phyloP scores from a whole-genome alignment of 1,284 basidiomycete species.

The Tetrapyrgos nigripes region DNA sequence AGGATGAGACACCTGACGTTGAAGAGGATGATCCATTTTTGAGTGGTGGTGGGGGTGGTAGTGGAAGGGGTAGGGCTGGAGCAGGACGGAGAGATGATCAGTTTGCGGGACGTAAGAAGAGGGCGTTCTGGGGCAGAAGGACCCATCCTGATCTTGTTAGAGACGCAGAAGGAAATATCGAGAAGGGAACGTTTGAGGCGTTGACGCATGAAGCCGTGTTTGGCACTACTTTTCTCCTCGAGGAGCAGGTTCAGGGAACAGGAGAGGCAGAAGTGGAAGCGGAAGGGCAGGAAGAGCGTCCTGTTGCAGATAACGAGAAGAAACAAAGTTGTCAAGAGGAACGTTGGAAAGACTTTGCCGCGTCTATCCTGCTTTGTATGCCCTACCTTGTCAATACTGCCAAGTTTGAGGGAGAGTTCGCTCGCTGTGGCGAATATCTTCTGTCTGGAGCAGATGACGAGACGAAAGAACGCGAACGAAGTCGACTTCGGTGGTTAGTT shows the following conservation, averaged over 20 bases:
- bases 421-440: constrained; percentile 67
- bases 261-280: constrained; percentile 19
- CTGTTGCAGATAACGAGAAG: constrained; percentile 3
- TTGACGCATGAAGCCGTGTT: constrained; percentile 82
- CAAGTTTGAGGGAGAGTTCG: constrained; percentile 73
- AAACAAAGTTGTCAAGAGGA: constrained; percentile 23
- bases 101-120: constrained; percentile 51
- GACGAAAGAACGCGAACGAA: constrained; percentile 44
- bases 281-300: too few species aligned
- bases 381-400: constrained; percentile 59
- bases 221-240: constrained; percentile 63
- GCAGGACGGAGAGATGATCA: constrained; percentile 41
- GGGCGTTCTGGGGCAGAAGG: constrained; percentile 80
- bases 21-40: constrained; percentile 26
- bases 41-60: constrained; percentile 29
- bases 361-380: constrained; percentile 61
- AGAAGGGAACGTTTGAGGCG: constrained; percentile 76
- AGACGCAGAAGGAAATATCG: constrained; percentile 48
- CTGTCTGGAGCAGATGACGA: constrained; percentile 60
- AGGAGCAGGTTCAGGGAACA: constrained; percentile 9
- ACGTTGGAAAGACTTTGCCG: constrained; percentile 67
- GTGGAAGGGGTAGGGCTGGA: constrained; percentile 33
- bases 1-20: constrained; percentile 10
- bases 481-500: constrained; percentile 66
- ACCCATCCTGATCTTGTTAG: constrained; percentile 74